Conservation (phyloP, 164 flowering plant genomes). For the Sextonia rubra region DNA sequence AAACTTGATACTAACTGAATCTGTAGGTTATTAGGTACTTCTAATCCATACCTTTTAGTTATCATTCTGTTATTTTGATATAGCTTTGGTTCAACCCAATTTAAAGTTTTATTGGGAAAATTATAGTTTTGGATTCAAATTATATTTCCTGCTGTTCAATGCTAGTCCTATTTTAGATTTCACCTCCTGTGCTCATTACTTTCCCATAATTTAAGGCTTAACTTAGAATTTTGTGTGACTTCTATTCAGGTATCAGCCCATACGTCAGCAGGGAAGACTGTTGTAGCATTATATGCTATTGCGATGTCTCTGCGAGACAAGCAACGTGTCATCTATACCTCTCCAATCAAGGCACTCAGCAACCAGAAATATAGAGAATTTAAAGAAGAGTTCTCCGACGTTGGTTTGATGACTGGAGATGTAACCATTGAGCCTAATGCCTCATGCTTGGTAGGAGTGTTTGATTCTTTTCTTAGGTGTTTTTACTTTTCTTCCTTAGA, state of each 20-base stretch:
- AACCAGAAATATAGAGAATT: constrained; percentile 95
- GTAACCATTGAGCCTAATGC: constrained; percentile 97
- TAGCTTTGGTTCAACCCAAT: not conserved
- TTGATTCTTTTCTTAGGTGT: not conserved
- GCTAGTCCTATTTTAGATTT: not conserved
- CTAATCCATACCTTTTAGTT: not conserved
- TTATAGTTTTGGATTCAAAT: too few relatives aligned
- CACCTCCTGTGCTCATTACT: not conserved
- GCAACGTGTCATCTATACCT: constrained; percentile 90
- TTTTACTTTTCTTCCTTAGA: not conserved
- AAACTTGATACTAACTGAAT: too few relatives aligned
- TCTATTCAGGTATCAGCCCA: constrained; percentile 84
- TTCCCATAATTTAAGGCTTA: not conserved
- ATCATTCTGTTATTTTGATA: not conserved
- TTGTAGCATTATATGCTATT: constrained; percentile 88
- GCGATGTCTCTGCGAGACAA: constrained; percentile 86
- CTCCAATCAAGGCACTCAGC: constrained; percentile 98
- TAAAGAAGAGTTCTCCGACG: constrained; percentile 95
- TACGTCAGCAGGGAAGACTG: constrained; percentile 99
- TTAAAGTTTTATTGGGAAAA: too few relatives aligned
- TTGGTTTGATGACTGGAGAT: constrained; percentile 99
- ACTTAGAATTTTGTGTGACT: not conserved
- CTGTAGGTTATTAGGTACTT: not conserved
- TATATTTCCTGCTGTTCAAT: not conserved
- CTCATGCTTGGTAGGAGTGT: constrained; percentile 73